Evolutionary conservation across 2,329 filamentous ascomycete genomes (phyloP), one percentile per base, ranked within the genome.

Genomic region (Akanthomyces muscarius): DNA sequence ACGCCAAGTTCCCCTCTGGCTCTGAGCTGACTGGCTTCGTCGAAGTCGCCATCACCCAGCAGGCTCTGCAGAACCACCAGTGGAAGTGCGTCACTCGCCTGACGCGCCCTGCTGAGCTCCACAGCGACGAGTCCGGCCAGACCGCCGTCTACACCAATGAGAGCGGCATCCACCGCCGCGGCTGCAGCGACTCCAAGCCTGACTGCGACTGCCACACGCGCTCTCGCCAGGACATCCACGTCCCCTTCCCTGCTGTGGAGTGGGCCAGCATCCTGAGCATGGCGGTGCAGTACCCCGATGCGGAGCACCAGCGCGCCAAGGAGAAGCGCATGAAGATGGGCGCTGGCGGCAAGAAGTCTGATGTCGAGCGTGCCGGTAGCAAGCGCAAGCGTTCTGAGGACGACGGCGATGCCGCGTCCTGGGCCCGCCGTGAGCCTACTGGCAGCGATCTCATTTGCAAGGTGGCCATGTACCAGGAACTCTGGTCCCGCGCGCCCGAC

Each of bases 401-500:
- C 61, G 75, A 77, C 47, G 75, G 75, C 14, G 75, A 77, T 63
- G 75, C 75, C 4, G 73, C 75, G 7, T 73, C 75, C 1, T 77
- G 75, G 75, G 70, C 74, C 5, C 72, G 75, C 2, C 74, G 75
- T 6, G 75, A 77, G 63, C 70, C 70, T 25, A 81, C 81, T 1
- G 81, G 82, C 66, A 82, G 83, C 69, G 83, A 86, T 50, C 77
- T 87, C 63, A 80, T 88, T 58, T 78, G 81, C 66, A 82, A 83
- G 71, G 84, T 88, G 52, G 84, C 84, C 71, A 88, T 88, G 86
- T 85, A 86, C 71, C 86, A 89, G 71, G 86, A 88, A 75, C 79
- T 88, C 42, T 87, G 82, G 80, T 87, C 84, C 4, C 75, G 75
- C 66, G 73, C 82, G 4, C 80, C 80, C 6, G 77, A 79, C 63